Conservation (phyloP, 2,329 filamentous ascomycete genomes). For the Teratosphaeria zuluensis region DNA sequence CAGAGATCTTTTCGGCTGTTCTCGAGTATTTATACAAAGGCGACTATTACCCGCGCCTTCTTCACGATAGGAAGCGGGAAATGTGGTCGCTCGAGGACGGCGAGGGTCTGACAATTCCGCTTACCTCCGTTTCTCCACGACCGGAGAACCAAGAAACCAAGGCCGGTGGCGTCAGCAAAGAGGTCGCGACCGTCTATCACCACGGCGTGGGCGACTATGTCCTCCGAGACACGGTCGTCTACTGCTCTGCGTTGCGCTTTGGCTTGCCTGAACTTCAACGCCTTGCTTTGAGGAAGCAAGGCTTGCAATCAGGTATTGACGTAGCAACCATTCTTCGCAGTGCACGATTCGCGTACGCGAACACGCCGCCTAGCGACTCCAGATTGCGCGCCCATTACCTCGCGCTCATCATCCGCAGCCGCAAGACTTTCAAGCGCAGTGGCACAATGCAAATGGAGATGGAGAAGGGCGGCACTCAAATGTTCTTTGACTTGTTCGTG, state of each 20-base stretch:
- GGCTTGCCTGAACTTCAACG: conserved; percentile 86
- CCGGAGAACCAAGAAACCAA: conserved; percentile 33
- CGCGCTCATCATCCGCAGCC: conserved; percentile 91
- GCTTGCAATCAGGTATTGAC: conserved; percentile 83
- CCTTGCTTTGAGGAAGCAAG: conserved; percentile 87
- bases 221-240: conserved; percentile 86
- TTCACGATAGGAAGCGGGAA: conserved; percentile 77
- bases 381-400: conserved; percentile 93
- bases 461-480: conserved; percentile 75
- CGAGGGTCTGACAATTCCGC: conserved; percentile 20
- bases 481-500: conserved; percentile 98
- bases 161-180: conserved; percentile 44
- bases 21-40: conserved; percentile 97
- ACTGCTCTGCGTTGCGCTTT: conserved; percentile 85
- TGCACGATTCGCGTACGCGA: conserved; percentile 88
- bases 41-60: conserved; percentile 83
- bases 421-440: conserved; percentile 95
- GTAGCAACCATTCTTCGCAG: conserved; percentile 84
- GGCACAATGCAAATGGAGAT: conserved; percentile 99
- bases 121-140: conserved; percentile 40
- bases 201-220: conserved; percentile 64
- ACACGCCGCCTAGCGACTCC: conserved; percentile 88
- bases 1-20: conserved; percentile 84
- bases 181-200: conserved; percentile 65
- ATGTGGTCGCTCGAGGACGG: conserved; percentile 82